These are phyloP conservation scores for Yamadazyma atlantica DNA, from an alignment of 1,139 yeast species.

Conservation along the genomic window DNA sequence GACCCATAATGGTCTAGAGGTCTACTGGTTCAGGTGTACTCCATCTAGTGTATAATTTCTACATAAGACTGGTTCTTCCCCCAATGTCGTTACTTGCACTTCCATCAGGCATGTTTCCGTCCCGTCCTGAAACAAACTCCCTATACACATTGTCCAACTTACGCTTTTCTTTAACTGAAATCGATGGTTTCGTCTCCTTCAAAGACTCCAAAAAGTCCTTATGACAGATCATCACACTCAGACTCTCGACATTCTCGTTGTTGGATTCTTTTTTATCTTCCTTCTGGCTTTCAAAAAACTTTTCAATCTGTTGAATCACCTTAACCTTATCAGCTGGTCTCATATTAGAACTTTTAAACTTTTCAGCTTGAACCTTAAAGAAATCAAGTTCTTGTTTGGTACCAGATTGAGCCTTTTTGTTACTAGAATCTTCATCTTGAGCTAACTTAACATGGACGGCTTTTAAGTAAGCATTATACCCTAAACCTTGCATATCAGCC, in stretches of 20 bases:
- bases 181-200: conserved; percentile 81
- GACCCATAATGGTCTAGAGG: background rate
- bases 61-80: conserved; percentile 77
- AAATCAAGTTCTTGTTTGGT: conserved; percentile 27
- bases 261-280: conserved; percentile 11
- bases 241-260: conserved; percentile 13
- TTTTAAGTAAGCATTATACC: conserved; percentile 86
- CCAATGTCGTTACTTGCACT: conserved; percentile 81
- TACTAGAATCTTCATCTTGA: conserved; percentile 29
- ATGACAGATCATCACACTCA: conserved; percentile 42
- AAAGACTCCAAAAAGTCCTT: conserved; percentile 65
- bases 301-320: conserved; percentile 48
- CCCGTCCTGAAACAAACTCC: conserved; percentile 75
- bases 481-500: conserved; percentile 91
- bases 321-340: conserved; percentile 47
- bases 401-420: conserved; percentile 14
- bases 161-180: conserved; percentile 66
- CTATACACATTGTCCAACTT: conserved; percentile 67
- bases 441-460: conserved; percentile 82
- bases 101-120: conserved; percentile 90
- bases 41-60: conserved; percentile 8
- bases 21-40: background rate
- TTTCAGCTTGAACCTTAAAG: conserved; percentile 35
- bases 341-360: conserved; percentile 29
- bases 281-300: conserved; percentile 20